Percentiles rank a stretch among this genome's conserved stretches.
Conservation (phyloP, 2,329 filamentous ascomycete genomes). For the Pestalotiopsis sp. region DNA sequence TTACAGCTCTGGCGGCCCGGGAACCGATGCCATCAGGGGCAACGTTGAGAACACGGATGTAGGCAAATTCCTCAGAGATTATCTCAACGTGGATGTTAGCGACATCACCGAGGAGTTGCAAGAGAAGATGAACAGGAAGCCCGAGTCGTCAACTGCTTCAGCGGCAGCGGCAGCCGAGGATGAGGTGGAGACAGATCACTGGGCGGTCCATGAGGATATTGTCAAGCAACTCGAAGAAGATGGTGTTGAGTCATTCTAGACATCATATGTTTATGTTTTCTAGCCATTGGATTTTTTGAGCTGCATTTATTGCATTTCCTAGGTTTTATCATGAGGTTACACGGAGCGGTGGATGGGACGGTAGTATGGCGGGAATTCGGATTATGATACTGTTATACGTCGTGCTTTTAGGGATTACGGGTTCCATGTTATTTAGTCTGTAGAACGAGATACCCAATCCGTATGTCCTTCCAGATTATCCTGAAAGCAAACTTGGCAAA, state of each 20-base stretch:
- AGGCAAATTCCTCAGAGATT: slow-evolving; percentile 78
- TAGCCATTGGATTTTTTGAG: background rate
- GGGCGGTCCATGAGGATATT: slow-evolving; percentile 28
- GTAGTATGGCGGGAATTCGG: background rate
- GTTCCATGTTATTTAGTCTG: background rate
- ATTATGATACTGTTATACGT: background rate
- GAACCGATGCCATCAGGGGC: slow-evolving; percentile 68
- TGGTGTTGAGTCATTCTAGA: slow-evolving; percentile 7
- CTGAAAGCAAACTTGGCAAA: background rate
- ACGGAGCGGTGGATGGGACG: background rate
- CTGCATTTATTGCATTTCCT: slow-evolving; percentile 4
- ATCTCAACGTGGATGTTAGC: slow-evolving; percentile 79
- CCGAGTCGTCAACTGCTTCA: slow-evolving; percentile 7
- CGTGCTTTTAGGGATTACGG: background rate
- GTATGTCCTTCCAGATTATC: background rate
- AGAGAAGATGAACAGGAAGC: slow-evolving; percentile 47
- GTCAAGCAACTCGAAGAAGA: slow-evolving; percentile 17
- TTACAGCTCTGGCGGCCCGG: slow-evolving; percentile 75
- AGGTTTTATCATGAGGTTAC: background rate
- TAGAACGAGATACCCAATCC: background rate
- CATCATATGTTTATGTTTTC: background rate
- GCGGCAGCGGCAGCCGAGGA: slow-evolving; percentile 12
- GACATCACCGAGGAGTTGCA: slow-evolving; percentile 76
- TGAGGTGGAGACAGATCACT: slow-evolving; percentile 24
- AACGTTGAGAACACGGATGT: slow-evolving; percentile 97